A percentile compares a stretch with the other conserved stretches of the same genome.
Evolutionary conservation across 192 early-diverging fungal genomes (phyloP).

Genomic region (Gryganskiella cystojenkinii): DNA sequence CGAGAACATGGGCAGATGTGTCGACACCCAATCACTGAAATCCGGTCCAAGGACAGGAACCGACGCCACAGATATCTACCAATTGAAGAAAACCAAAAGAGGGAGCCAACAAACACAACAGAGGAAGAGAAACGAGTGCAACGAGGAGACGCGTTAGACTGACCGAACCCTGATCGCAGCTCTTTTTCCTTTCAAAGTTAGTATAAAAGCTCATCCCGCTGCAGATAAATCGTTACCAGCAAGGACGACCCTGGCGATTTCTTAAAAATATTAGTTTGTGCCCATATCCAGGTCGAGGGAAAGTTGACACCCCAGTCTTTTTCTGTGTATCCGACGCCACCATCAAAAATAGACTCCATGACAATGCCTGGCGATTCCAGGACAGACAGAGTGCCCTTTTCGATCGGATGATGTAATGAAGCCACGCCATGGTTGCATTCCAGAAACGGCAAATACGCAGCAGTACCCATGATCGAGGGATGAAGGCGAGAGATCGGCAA

Average conservation of each 20-base stretch:
- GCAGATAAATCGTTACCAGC: conserved; percentile 45
- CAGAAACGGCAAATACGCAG: conserved; percentile 56
- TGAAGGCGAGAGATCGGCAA: conserved; percentile 26
- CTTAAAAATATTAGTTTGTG: conserved; percentile 55
- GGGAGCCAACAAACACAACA: background rate
- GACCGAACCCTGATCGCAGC: background rate
- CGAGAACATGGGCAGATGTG: conserved; percentile 6
- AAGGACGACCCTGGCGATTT: conserved; percentile 42
- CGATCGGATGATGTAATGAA: conserved; percentile 47
- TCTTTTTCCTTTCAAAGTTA: conserved; percentile 11
- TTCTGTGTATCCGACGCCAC: conserved; percentile 59
- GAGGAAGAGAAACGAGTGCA: background rate
- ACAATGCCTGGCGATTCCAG: conserved; percentile 7
- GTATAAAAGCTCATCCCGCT: background rate
- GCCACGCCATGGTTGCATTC: conserved; percentile 64
- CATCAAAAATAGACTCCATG: conserved; percentile 18
- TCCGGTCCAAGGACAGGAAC: conserved; percentile 27
- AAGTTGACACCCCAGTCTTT: conserved; percentile 66
- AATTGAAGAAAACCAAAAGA: background rate
- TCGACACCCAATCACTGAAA: conserved; percentile 25
- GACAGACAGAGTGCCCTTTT: conserved; percentile 32
- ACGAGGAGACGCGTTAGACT: background rate
- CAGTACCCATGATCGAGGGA: conserved; percentile 58
- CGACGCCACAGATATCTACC: conserved; percentile 29
- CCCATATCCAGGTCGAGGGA: conserved; percentile 63